These are phyloP conservation scores for Ceratocystis albifundus DNA, from an alignment of 2,329 filamentous ascomycete species.

Conservation along the genomic window DNA sequence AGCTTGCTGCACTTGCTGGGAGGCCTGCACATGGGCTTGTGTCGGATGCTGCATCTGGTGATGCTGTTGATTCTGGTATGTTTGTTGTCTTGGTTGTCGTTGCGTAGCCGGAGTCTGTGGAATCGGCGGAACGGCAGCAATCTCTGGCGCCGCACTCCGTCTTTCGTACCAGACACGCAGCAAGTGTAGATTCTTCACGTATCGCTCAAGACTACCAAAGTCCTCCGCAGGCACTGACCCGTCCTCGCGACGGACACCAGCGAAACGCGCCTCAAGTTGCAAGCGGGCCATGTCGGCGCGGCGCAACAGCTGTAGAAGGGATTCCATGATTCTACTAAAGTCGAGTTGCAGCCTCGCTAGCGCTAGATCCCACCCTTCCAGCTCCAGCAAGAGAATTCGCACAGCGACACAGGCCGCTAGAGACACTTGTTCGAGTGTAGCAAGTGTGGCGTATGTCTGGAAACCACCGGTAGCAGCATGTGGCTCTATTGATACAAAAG, in stretches of 20 bases:
- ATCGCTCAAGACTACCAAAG: conserved; percentile 22
- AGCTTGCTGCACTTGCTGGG: too few relatives aligned
- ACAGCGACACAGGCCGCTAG: conserved; percentile 22
- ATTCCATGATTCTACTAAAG: conserved; percentile 23
- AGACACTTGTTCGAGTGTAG: conserved; percentile 21
- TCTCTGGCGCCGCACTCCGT: conserved; percentile 20
- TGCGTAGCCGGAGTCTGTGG: background rate
- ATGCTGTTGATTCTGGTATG: background rate
- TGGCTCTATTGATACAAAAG: conserved; percentile 28
- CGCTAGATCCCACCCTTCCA: conserved; percentile 24
- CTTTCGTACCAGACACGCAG: conserved; percentile 22
- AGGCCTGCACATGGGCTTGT: background rate
- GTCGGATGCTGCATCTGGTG: background rate
- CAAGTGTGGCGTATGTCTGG: conserved; percentile 22
- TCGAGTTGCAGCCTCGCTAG: conserved; percentile 22
- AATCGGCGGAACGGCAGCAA: conserved; percentile 12
- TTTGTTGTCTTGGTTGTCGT: background rate
- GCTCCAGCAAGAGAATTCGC: conserved; percentile 23
- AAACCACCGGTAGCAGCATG: conserved; percentile 22
- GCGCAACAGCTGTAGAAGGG: conserved; percentile 19
- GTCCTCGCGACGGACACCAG: conserved; percentile 19
- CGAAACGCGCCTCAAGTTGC: conserved; percentile 21
- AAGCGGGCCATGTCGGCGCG: conserved; percentile 20
- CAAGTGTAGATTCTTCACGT: conserved; percentile 22
- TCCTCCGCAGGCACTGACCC: conserved; percentile 18